Evolutionary conservation across 495 filamentous ascomycete genomes (phyloP).

Genomic region (Aspergillus nanangensis): DNA sequence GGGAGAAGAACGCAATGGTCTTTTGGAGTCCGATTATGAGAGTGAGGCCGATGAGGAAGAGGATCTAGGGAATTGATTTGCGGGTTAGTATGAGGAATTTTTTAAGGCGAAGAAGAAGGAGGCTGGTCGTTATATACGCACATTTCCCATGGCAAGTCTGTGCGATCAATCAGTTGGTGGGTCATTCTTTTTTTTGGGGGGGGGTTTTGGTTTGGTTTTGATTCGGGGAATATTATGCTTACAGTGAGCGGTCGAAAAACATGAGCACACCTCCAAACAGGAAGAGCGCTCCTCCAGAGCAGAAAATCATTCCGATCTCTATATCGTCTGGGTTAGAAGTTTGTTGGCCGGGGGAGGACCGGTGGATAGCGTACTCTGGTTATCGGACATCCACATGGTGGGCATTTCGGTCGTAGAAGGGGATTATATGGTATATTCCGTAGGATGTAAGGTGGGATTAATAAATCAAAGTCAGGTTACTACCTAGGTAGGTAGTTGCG

Average conservation of each 20-base stretch:
- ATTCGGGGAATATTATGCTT: too few species aligned
- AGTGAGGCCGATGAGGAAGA: constrained; percentile 93
- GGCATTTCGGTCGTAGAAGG: constrained; percentile 46
- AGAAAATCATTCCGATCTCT: constrained; percentile 97
- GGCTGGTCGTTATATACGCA: too few species aligned
- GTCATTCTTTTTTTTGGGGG: neutral
- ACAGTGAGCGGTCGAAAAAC: constrained; percentile 97
- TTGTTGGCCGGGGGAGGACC: neutral
- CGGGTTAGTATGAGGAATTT: constrained; percentile 18
- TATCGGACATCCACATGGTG: constrained; percentile 92
- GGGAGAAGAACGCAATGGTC: constrained; percentile 87
- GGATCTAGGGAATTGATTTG: constrained; percentile 67
- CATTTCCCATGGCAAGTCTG: constrained; percentile 86
- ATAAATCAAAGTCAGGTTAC: neutral
- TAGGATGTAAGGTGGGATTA: neutral
- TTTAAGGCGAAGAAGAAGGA: too few species aligned
- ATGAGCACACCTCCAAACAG: constrained; percentile 87
- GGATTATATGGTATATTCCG: too few species aligned
- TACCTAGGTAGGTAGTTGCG: too few species aligned
- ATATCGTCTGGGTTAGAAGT: constrained; percentile 10
- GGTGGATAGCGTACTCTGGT: constrained; percentile 68
- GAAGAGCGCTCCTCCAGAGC: constrained; percentile 93
- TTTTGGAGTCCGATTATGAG: constrained; percentile 93
- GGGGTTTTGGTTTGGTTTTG: too few species aligned
- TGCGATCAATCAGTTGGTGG: constrained; percentile 8